Percentiles rank a stretch among this genome's conserved stretches.
These are phyloP conservation scores for Gossypium gossypioides DNA, from an alignment of 441 rosid species.

Conservation along the genomic window DNA sequence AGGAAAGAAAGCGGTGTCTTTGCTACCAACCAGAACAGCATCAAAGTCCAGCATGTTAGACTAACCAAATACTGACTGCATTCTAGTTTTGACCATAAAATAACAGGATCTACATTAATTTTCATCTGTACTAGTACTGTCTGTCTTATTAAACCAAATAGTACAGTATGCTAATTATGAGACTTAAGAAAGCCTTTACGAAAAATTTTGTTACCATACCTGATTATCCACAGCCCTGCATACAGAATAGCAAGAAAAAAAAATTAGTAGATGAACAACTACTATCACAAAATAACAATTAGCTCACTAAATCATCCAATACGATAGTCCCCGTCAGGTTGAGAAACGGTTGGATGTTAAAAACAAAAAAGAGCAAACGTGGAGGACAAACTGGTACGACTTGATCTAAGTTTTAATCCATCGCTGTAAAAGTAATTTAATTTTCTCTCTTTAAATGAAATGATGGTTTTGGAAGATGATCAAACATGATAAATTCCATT, in stretches of 20 bases:
- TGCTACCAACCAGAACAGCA: neutral
- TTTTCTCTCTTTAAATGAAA: neutral
- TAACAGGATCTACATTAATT: neutral
- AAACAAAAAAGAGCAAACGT: neutral
- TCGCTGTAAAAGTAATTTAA: neutral
- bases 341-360: neutral
- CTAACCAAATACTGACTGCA: neutral
- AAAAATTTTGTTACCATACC: slow-evolving; percentile 29
- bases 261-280: slow-evolving; percentile 16
- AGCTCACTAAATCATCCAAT: neutral
- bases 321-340: neutral
- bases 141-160: neutral
- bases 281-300: neutral
- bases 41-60: neutral
- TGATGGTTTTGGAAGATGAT: slow-evolving; percentile 2
- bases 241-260: slow-evolving; percentile 12
- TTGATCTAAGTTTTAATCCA: neutral
- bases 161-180: neutral
- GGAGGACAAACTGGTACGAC: neutral
- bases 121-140: neutral
- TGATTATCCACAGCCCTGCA: slow-evolving; percentile 94
- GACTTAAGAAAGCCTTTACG: neutral
- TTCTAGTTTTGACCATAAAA: neutral
- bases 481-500: neutral
- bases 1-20: neutral